A percentile compares a stretch with the other conserved stretches of the same genome.
These are phyloP conservation scores for Nicotiana benthamiana DNA, from an alignment of 257 asterid genomes.

Conservation along the genomic window DNA sequence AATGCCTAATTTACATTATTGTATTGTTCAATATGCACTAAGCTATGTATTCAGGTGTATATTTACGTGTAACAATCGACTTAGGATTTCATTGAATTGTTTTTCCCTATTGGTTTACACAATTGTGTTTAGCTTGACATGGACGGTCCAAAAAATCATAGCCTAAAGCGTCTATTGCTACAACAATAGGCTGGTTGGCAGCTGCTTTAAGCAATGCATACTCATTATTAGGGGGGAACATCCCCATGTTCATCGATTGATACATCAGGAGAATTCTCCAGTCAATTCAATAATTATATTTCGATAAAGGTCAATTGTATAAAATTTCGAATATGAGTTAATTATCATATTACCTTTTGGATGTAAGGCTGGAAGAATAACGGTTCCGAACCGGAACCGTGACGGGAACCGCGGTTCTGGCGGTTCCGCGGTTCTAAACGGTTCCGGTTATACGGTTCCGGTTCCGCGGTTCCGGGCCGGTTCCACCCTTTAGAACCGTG, in stretches of 20 bases:
- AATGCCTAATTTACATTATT: neutral
- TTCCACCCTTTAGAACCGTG: too few species aligned
- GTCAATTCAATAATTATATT: neutral
- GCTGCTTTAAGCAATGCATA: constrained; percentile 61
- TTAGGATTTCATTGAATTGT: neutral
- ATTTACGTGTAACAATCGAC: neutral
- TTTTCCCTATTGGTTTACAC: neutral
- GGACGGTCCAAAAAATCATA: constrained; percentile 26
- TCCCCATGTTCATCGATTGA: constrained; percentile 71
- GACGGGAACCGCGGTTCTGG: too few species aligned
- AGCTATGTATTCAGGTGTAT: neutral
- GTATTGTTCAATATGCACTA: neutral
- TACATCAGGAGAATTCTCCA: constrained; percentile 43
- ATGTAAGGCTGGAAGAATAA: too few species aligned
- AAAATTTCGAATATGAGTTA: too few species aligned
- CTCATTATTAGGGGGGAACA: constrained; percentile 48
- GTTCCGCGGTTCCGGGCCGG: too few species aligned
- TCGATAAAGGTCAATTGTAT: too few species aligned
- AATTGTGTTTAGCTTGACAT: neutral
- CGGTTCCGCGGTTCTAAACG: too few species aligned
- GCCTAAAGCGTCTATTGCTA: constrained; percentile 71
- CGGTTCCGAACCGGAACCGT: too few species aligned
- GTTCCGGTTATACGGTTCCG: too few species aligned
- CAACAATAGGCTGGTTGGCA: constrained; percentile 69
- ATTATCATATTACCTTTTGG: constrained; percentile 33